Conservation (phyloP, 2,329 filamentous ascomycete species). For the Colletotrichum australisinense region DNA sequence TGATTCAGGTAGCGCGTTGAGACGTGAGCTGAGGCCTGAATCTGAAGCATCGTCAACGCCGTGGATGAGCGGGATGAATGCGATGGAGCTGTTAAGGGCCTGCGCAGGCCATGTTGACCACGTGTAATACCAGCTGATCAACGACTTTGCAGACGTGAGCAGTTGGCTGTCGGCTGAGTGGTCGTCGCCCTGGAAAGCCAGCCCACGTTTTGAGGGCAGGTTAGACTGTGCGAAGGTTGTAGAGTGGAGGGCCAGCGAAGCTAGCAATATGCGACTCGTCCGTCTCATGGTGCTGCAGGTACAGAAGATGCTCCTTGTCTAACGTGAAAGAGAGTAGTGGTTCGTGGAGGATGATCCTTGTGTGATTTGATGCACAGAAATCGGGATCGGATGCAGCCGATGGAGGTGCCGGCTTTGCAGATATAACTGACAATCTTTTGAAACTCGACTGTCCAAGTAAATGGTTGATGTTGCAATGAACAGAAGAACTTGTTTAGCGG, state of each 20-base stretch:
- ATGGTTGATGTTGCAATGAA: not conserved
- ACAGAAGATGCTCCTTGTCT: not conserved
- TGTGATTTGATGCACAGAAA: constrained; percentile 2
- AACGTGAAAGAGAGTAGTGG: not conserved
- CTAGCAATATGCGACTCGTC: not conserved
- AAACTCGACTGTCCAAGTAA: not conserved
- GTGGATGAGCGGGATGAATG: constrained; percentile 53
- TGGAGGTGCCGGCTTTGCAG: not conserved
- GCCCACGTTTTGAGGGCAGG: constrained; percentile 25
- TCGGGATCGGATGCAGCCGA: constrained; percentile 23
- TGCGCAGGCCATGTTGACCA: constrained; percentile 49
- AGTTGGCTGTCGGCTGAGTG: constrained; percentile 46
- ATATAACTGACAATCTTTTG: not conserved
- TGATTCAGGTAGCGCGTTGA: constrained; percentile 44
- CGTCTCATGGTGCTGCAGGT: constrained; percentile 13
- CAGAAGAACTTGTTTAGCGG: not conserved
- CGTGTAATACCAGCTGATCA: constrained; percentile 56
- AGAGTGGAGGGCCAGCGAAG: constrained; percentile 7
- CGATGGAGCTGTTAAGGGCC: constrained; percentile 40
- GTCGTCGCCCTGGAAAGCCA: constrained; percentile 32
- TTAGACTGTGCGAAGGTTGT: constrained; percentile 18
- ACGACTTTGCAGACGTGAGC: constrained; percentile 48
- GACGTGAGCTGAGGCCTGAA: constrained; percentile 39
- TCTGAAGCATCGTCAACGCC: constrained; percentile 47
- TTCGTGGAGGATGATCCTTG: constrained; percentile 25